Conservation (phyloP, 2,329 filamentous ascomycete genomes). For the Aspergillus fischeri region DNA sequence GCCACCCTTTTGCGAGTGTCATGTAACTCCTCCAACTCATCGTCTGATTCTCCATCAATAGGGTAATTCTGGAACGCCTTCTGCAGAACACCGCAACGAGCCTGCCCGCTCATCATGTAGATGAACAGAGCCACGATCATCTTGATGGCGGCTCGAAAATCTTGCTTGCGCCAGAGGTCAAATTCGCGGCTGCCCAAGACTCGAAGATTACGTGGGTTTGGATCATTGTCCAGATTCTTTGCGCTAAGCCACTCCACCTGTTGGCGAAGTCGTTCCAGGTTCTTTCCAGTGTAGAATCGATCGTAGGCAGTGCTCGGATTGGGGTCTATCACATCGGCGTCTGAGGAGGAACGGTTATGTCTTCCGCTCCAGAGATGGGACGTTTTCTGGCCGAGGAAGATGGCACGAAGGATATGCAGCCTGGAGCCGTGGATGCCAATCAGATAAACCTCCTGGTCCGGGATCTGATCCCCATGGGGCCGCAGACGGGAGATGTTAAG, state of each 20-base stretch:
- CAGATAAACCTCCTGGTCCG: slow-evolving; percentile 28
- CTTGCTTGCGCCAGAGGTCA: slow-evolving; percentile 21
- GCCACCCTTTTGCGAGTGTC: slow-evolving; percentile 7
- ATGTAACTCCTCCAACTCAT: slow-evolving; percentile 1
- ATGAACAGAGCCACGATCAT: slow-evolving; percentile 18
- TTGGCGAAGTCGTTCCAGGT: slow-evolving; percentile 15
- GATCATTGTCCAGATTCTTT: slow-evolving; percentile 13
- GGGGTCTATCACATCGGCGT: not conserved
- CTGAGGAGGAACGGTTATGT: not conserved
- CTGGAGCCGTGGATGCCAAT: slow-evolving; percentile 25
- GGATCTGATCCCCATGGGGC: slow-evolving; percentile 20
- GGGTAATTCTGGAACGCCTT: slow-evolving; percentile 16
- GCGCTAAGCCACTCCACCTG: slow-evolving; percentile 14
- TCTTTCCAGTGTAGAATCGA: slow-evolving; percentile 14
- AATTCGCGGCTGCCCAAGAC: slow-evolving; percentile 24
- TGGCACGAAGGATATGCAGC: slow-evolving; percentile 25
- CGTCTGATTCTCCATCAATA: slow-evolving; percentile 2
- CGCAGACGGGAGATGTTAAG: slow-evolving; percentile 14
- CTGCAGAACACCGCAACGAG: slow-evolving; percentile 22
- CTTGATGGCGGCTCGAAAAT: slow-evolving; percentile 17
- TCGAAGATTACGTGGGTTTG: slow-evolving; percentile 16
- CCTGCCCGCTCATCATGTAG: slow-evolving; percentile 27
- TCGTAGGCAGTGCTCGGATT: not conserved
- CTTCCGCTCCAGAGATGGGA: slow-evolving; percentile 19
- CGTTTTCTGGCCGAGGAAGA: slow-evolving; percentile 25